These are phyloP conservation scores for Iris macrosiphon DNA, from an alignment of 106 monocot species.

Conservation along the genomic window DNA sequence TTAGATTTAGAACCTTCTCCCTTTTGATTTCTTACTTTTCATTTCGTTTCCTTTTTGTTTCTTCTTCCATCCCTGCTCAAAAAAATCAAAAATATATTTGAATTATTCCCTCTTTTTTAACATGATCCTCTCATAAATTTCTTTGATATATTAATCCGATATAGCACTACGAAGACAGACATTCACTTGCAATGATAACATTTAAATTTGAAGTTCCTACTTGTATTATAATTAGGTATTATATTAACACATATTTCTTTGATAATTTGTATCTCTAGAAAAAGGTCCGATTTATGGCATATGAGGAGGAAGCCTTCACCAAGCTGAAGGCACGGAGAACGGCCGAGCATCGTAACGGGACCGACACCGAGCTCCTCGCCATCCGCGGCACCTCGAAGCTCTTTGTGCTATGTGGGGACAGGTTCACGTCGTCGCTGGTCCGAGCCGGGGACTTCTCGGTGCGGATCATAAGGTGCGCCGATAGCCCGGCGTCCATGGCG, in stretches of 20 bases:
- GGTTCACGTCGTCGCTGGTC: slow-evolving; percentile 8
- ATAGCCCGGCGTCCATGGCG: slow-evolving; percentile 21
- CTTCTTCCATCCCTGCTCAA: too few species aligned
- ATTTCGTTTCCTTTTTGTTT: too few species aligned
- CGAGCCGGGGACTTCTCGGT: slow-evolving; percentile 28
- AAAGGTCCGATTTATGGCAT: slow-evolving; percentile 10
- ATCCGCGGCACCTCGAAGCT: slow-evolving; percentile 16
- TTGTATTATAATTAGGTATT: neutral
- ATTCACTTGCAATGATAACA: too few species aligned
- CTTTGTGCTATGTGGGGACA: slow-evolving; percentile 22
- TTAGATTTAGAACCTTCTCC: too few species aligned
- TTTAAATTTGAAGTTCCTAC: too few species aligned
- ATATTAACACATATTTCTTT: neutral
- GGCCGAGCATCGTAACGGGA: slow-evolving; percentile 19
- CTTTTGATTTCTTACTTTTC: too few species aligned
- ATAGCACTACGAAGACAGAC: too few species aligned
- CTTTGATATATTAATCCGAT: too few species aligned
- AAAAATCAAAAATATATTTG: too few species aligned
- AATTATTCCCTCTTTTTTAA: too few species aligned
- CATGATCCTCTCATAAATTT: neutral
- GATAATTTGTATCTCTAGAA: neutral
- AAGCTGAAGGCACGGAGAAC: slow-evolving; percentile 20
- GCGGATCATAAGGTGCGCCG: slow-evolving; percentile 13
- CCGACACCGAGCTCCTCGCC: slow-evolving; percentile 35
- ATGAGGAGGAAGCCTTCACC: slow-evolving; percentile 13